Percentiles rank a stretch among this genome's conserved stretches.
Evolutionary conservation across 1,139 yeast genomes (phyloP).

Genomic region (Blastobotrys serpentis): DNA sequence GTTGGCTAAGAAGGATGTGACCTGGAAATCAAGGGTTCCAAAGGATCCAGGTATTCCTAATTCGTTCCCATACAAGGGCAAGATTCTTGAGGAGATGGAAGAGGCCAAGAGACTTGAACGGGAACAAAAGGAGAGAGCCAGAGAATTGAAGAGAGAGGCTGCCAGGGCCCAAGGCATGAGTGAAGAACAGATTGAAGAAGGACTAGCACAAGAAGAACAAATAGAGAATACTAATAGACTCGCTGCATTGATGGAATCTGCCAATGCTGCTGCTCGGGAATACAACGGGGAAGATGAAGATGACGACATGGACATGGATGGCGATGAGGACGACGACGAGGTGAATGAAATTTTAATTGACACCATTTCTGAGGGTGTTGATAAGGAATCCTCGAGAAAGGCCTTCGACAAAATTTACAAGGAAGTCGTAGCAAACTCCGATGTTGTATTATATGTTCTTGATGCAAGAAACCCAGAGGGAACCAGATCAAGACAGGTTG

Average conservation of each 20-base stretch:
- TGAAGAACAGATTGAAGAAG: conserved; percentile 44
- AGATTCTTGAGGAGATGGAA: conserved; percentile 78
- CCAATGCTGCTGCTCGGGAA: conserved; percentile 74
- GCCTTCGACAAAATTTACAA: conserved; percentile 68
- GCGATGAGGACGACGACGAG: conserved; percentile 30
- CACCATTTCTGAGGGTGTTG: conserved; percentile 36
- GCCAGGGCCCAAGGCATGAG: conserved; percentile 44
- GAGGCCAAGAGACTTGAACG: conserved; percentile 59
- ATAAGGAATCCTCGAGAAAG: conserved; percentile 75
- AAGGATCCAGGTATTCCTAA: conserved; percentile 96
- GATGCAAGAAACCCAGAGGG: conserved; percentile 98
- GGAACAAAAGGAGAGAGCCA: conserved; percentile 56
- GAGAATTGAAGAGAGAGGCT: conserved; percentile 49
- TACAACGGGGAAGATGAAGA: conserved; percentile 45
- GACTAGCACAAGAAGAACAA: conserved; percentile 45
- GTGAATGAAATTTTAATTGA: conserved; percentile 45
- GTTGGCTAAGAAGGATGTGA: conserved; percentile 77
- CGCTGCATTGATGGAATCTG: conserved; percentile 85
- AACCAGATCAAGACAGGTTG: conserved; percentile 88
- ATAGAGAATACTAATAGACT: conserved; percentile 53
- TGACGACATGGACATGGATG: conserved; percentile 31
- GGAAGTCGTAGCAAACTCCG: conserved; percentile 86
- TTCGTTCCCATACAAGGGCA: conserved; percentile 89
- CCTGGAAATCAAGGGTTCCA: conserved; percentile 83
- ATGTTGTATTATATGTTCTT: conserved; percentile 84